Conservation (phyloP, 1,284 basidiomycete species). For the Psilocybe mexicana region DNA sequence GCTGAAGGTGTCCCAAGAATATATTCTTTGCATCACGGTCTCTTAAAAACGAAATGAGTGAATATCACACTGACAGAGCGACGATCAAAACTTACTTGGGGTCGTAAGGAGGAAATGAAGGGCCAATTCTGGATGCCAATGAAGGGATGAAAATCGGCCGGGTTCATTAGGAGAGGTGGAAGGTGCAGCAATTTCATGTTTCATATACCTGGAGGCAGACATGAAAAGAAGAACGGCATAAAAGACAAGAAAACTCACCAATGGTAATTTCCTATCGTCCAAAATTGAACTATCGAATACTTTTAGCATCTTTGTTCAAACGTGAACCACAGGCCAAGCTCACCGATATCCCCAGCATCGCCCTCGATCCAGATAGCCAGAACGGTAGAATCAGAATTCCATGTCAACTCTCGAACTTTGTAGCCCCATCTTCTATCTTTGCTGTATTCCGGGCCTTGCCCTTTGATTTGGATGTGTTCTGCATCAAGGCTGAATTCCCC, state of each 20-base stretch:
- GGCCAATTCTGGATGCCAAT: conserved; percentile 88
- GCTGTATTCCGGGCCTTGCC: conserved; percentile 25
- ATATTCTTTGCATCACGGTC: conserved; percentile 62
- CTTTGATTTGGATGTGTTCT: conserved; percentile 31
- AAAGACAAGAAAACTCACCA: conserved; percentile 55
- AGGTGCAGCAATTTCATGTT: conserved; percentile 76
- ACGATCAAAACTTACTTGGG: conserved; percentile 46
- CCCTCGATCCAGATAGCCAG: conserved; percentile 84
- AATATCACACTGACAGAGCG: neutral
- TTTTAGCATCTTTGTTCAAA: conserved; percentile 4
- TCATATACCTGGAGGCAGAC: conserved; percentile 70
- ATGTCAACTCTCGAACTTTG: conserved; percentile 74
- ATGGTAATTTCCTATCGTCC: conserved; percentile 95
- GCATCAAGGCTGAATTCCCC: conserved; percentile 80
- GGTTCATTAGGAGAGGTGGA: conserved; percentile 26
- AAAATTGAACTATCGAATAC: conserved; percentile 78
- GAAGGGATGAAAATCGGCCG: conserved; percentile 64
- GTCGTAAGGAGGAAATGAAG: conserved; percentile 73
- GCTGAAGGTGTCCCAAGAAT: conserved; percentile 77
- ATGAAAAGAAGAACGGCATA: neutral
- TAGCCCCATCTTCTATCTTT: conserved; percentile 54
- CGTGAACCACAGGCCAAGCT: conserved; percentile 21
- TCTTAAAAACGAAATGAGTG: conserved; percentile 33
- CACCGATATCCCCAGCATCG: conserved; percentile 69
- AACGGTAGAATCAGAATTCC: conserved; percentile 90